A percentile compares a stretch with the other conserved stretches of the same genome.
phyloP scores from a whole-genome alignment of 306 rosid genomes.

The Malus domestica region DNA sequence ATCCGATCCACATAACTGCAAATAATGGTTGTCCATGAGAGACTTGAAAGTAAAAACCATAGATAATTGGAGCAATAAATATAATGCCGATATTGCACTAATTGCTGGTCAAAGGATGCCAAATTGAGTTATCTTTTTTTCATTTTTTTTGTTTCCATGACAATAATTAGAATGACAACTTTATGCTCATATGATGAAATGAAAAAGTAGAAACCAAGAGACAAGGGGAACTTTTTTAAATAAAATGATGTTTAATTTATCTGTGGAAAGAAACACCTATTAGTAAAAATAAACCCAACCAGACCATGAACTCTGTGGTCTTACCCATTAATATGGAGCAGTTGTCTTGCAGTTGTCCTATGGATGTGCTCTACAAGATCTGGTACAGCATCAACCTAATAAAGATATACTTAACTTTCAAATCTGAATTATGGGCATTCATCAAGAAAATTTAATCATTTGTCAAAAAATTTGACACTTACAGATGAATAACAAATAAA shows the following conservation, averaged over 20 bases:
- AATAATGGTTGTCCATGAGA: neutral
- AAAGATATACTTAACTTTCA: conserved; percentile 1
- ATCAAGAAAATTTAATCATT: neutral
- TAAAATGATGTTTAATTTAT: neutral
- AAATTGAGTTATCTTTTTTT: neutral
- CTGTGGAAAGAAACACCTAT: neutral
- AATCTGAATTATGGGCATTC: neutral
- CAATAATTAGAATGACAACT: neutral
- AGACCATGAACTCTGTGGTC: conserved; percentile 3
- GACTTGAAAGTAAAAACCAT: neutral
- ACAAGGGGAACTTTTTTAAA: neutral
- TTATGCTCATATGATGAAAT: neutral
- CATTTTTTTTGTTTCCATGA: neutral
- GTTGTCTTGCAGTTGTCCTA: conserved; percentile 71
- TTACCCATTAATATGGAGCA: conserved; percentile 92
- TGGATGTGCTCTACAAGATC: conserved; percentile 80
- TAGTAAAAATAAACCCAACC: neutral
- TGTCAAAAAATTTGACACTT: neutral
- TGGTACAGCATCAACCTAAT: conserved; percentile 94
- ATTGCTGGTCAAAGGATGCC: neutral
- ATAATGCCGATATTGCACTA: neutral
- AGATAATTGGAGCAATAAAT: too few species aligned
- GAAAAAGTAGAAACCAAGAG: neutral
- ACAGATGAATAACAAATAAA: neutral
- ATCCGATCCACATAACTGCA: conserved; percentile 89